These are phyloP conservation scores for Mimosa bimucronata DNA, from an alignment of 306 rosid species.

Conservation along the genomic window DNA sequence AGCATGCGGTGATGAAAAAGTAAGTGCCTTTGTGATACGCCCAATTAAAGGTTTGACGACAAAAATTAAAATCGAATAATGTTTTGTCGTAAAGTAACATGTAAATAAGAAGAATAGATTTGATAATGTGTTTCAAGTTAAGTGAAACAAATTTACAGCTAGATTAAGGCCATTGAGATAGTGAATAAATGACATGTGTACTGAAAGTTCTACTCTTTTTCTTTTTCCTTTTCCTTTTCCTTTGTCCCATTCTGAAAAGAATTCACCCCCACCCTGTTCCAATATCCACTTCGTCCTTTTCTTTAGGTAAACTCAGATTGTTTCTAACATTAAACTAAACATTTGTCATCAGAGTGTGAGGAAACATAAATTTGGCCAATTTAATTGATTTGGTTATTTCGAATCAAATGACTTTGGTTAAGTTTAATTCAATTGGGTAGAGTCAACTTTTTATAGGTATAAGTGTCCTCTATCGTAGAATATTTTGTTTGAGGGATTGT, in stretches of 20 bases:
- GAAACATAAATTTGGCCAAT: too few species aligned
- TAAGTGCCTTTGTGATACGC: neutral
- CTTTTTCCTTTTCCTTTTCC: too few species aligned
- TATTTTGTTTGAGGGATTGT: too few species aligned
- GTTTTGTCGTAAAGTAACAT: neutral
- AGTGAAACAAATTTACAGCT: neutral
- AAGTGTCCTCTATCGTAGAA: too few species aligned
- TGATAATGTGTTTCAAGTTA: neutral
- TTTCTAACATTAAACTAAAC: neutral
- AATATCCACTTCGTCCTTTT: neutral
- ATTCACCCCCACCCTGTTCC: neutral
- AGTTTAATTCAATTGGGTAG: neutral
- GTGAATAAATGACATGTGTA: slow-evolving; percentile 9
- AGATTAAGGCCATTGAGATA: slow-evolving; percentile 8
- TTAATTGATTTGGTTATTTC: neutral
- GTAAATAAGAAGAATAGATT: neutral
- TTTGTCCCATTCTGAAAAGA: neutral
- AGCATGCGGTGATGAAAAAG: neutral
- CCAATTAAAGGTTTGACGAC: neutral
- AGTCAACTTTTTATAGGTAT: too few species aligned
- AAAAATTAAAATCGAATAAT: neutral
- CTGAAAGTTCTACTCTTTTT: slow-evolving; percentile 23
- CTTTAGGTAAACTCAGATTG: neutral
- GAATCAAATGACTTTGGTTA: too few species aligned
- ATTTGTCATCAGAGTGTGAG: too few species aligned